Conservation (phyloP, 225 moss, liverwort and hornwort genomes). For the Anthoceros angustus region DNA sequence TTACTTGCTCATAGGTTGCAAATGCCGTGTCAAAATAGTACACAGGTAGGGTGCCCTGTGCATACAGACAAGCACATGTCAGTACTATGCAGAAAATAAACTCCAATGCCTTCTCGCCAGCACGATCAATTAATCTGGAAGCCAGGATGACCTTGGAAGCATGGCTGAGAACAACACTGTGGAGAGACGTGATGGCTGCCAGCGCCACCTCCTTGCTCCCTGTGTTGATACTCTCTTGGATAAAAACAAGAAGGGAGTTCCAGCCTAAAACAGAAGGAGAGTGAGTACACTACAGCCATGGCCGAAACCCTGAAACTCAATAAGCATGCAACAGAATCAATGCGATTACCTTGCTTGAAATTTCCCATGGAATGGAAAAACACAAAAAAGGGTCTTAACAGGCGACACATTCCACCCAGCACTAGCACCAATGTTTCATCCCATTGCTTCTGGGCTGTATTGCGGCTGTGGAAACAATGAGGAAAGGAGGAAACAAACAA, state of each 20-base stretch:
- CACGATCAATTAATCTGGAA: not conserved
- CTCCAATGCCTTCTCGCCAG: not conserved
- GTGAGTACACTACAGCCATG: not conserved
- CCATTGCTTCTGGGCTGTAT: conserved; percentile 99
- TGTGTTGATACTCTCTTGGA: conserved; percentile 64
- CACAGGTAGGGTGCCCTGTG: conserved; percentile 41
- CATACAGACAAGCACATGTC: not conserved
- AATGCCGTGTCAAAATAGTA: conserved; percentile 72
- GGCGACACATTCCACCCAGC: conserved; percentile 67
- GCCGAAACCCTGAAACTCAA: not conserved
- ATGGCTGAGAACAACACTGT: conserved; percentile 63
- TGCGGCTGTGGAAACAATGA: conserved; percentile 36
- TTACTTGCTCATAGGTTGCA: conserved; percentile 59
- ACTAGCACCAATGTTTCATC: conserved; percentile 92
- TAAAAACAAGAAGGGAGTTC: conserved; percentile 57
- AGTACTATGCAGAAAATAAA: not conserved
- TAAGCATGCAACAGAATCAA: not conserved
- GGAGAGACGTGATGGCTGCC: conserved; percentile 75
- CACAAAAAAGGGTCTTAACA: conserved; percentile 73
- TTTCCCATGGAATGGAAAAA: conserved; percentile 53
- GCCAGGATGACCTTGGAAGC: conserved; percentile 35
- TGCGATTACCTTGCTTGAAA: conserved; percentile 52
- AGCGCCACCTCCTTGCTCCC: conserved; percentile 93
- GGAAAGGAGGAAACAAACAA: not conserved
- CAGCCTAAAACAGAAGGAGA: conserved; percentile 29